A percentile compares a stretch with the other conserved stretches of the same genome.
phyloP scores from a whole-genome alignment of 139 green algal genomes.

The Limnomonas spitsbergensis region DNA sequence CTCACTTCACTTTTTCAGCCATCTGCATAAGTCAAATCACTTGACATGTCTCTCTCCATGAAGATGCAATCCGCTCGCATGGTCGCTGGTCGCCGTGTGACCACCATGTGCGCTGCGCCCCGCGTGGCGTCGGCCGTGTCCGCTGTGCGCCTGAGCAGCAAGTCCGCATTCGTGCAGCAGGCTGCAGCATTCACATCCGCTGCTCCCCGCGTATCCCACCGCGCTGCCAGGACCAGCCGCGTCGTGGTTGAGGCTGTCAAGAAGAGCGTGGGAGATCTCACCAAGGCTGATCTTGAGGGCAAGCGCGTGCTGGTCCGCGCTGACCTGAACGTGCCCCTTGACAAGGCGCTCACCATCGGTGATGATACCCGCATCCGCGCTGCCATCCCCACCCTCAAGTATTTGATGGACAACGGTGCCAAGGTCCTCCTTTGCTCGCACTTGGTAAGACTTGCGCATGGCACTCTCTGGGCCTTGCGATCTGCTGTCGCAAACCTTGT shows the following conservation, averaged over 20 bases:
- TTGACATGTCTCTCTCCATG: neutral
- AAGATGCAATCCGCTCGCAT: constrained; percentile 9
- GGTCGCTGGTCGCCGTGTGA: neutral
- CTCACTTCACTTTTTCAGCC: too few relatives aligned
- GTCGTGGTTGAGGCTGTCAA: constrained; percentile 59
- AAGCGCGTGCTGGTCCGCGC: constrained; percentile 57
- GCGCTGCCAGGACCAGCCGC: constrained; percentile 10
- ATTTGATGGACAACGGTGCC: constrained; percentile 93
- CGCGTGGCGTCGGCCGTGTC: neutral
- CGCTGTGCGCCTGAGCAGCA: neutral
- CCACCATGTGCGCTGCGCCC: neutral
- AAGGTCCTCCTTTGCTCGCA: constrained; percentile 96
- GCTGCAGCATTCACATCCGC: neutral
- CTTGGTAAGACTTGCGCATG: constrained; percentile 62
- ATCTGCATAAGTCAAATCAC: too few relatives aligned
- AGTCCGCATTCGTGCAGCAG: neutral
- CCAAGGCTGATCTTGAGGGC: constrained; percentile 90
- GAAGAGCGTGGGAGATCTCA: constrained; percentile 88
- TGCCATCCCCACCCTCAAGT: constrained; percentile 94
- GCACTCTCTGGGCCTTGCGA: too few relatives aligned
- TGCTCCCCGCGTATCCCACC: neutral
- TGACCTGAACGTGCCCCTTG: constrained; percentile 98
- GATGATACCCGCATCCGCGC: constrained; percentile 98
- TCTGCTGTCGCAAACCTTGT: too few relatives aligned
- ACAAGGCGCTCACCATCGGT: constrained; percentile 88